phyloP scores from a whole-genome alignment of 1,139 yeast species.

The Hemisphaericaspora subhashii region DNA sequence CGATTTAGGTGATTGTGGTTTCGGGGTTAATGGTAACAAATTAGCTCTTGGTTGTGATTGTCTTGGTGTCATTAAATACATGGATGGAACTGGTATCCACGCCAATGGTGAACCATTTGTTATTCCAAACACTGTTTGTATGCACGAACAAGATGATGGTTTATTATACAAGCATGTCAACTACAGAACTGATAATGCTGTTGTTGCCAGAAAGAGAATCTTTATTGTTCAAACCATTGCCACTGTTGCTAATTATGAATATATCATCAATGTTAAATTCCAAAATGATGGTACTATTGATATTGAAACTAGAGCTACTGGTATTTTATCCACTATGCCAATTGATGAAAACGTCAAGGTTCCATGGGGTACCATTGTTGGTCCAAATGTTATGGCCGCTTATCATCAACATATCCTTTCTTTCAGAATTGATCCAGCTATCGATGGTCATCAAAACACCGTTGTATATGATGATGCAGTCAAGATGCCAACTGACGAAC shows the following conservation, averaged over 20 bases:
- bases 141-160: conserved; percentile 85
- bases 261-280: conserved; percentile 73
- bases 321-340: conserved; percentile 82
- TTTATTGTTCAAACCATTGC: conserved; percentile 84
- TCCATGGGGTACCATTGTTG: conserved; percentile 83
- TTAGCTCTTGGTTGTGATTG: conserved; percentile 85
- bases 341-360: conserved; percentile 73
- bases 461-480: conserved; percentile 75
- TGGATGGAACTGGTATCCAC: conserved; percentile 64
- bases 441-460: conserved; percentile 82
- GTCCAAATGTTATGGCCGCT: conserved; percentile 85
- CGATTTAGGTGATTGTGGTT: conserved; percentile 90
- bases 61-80: conserved; percentile 80
- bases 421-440: conserved; percentile 83
- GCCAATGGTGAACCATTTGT: conserved; percentile 64
- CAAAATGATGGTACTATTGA: conserved; percentile 83
- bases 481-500: conserved; percentile 57
- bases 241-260: conserved; percentile 89
- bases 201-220: conserved; percentile 83
- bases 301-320: conserved; percentile 86
- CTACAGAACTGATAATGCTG: conserved; percentile 72
- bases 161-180: conserved; percentile 81
- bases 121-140: conserved; percentile 75
- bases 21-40: conserved; percentile 76
- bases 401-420: conserved; percentile 86